A percentile compares a stretch with the other conserved stretches of the same genome.
Evolutionary conservation across 345 rosid genomes (phyloP).

Genomic region (Pseudoturritis turrita): DNA sequence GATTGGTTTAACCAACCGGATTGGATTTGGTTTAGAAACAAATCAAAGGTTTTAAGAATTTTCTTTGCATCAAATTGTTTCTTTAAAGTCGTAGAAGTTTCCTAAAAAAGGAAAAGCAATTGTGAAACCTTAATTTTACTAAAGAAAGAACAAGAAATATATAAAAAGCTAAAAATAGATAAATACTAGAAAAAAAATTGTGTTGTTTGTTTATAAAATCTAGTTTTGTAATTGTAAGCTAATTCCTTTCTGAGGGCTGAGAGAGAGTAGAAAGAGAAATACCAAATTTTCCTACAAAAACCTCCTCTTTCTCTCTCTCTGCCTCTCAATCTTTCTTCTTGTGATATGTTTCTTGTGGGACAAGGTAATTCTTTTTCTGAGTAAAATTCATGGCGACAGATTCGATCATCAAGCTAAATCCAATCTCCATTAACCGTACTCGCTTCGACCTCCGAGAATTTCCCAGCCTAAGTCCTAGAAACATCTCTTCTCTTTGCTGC

Average conservation of each 20-base stretch:
- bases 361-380: neutral
- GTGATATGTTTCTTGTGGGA: slow-evolving; percentile 16
- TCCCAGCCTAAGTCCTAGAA: neutral
- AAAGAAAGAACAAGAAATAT: neutral
- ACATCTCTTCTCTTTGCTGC: slow-evolving; percentile 6
- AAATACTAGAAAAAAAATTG: neutral
- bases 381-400: slow-evolving; percentile 14
- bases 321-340: neutral
- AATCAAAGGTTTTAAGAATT: neutral
- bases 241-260: neutral
- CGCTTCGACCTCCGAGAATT: neutral
- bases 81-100: neutral
- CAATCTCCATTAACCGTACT: neutral
- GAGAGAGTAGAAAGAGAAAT: slow-evolving; percentile 10
- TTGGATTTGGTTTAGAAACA: neutral
- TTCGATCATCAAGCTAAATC: neutral
- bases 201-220: neutral
- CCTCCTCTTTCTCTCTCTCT: neutral
- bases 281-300: neutral
- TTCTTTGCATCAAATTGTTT: neutral
- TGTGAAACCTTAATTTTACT: neutral
- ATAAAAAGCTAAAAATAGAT: neutral
- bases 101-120: neutral
- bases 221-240: neutral
- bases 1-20: neutral